Percentiles rank a stretch among this genome's conserved stretches.
Evolutionary conservation across 1,284 basidiomycete genomes (phyloP).

Genomic region (Ganoderma resinaceum): DNA sequence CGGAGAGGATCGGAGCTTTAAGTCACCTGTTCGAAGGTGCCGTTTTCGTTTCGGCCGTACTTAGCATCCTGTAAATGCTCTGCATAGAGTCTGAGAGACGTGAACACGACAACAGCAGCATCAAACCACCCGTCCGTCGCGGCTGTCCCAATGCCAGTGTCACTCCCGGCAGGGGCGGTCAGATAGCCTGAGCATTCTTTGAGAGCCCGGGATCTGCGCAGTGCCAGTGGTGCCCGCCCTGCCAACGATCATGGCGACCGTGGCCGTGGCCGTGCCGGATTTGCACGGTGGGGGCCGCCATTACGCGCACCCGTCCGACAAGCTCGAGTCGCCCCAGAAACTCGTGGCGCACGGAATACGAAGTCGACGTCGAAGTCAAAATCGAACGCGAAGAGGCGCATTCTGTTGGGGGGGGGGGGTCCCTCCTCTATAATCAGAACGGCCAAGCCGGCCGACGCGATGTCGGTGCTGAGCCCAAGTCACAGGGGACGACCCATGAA

Average conservation of each 20-base stretch:
- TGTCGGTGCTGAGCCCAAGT: background rate
- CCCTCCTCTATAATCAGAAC: background rate
- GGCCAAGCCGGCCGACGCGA: background rate
- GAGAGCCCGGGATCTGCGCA: conserved; percentile 1
- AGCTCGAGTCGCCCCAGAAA: background rate
- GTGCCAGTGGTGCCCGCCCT: background rate
- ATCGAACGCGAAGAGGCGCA: background rate
- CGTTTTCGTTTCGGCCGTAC: background rate
- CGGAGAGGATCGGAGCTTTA: background rate
- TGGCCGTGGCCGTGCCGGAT: background rate
- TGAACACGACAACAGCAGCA: background rate
- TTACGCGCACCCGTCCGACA: background rate
- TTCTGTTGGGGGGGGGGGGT: background rate
- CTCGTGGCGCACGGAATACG: background rate
- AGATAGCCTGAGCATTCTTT: background rate
- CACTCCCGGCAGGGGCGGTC: background rate
- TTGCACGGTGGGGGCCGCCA: background rate
- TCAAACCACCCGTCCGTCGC: background rate
- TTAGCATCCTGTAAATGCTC: background rate
- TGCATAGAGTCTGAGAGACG: background rate
- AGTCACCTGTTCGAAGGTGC: background rate
- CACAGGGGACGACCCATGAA: background rate
- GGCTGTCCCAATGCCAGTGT: background rate
- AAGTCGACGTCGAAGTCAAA: background rate
- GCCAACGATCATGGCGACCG: background rate